A percentile compares a stretch with the other conserved stretches of the same genome.
phyloP scores from a whole-genome alignment of 305 asterid genomes.

The Withania somnifera region DNA sequence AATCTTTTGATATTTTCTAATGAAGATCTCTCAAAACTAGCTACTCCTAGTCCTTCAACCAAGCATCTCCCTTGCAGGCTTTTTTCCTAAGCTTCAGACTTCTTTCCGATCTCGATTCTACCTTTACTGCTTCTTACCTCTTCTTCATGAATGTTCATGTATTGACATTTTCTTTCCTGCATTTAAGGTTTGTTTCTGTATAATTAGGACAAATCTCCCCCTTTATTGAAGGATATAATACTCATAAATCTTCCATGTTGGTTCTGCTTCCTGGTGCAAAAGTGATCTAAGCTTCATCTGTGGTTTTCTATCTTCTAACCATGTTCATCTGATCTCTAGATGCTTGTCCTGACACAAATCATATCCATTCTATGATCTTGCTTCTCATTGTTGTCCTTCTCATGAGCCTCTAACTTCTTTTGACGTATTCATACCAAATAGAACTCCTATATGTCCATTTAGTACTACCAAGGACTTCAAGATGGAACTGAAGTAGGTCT shows the following conservation, averaged over 20 bases:
- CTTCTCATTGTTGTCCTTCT: background rate
- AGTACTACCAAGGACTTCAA: background rate
- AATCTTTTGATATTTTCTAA: background rate
- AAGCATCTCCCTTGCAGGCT: background rate
- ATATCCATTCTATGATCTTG: background rate
- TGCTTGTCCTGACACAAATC: background rate
- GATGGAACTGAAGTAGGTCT: background rate
- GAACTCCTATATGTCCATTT: background rate
- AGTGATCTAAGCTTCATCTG: background rate
- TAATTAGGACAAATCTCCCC: background rate
- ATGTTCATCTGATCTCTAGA: background rate
- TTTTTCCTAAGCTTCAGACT: background rate
- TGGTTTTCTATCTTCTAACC: background rate
- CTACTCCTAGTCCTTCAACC: background rate
- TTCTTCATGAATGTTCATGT: background rate
- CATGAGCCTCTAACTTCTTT: background rate
- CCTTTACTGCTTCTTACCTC: background rate
- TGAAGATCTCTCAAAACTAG: background rate
- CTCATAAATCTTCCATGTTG: background rate
- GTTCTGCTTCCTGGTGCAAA: background rate
- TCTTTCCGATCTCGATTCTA: background rate
- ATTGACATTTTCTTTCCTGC: background rate
- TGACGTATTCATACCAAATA: background rate
- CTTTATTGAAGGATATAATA: background rate
- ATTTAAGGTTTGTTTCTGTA: background rate